A percentile compares a stretch with the other conserved stretches of the same genome.
Conservation (phyloP, 2,329 filamentous ascomycete genomes). For the Stachybotrys chlorohalonatus region DNA sequence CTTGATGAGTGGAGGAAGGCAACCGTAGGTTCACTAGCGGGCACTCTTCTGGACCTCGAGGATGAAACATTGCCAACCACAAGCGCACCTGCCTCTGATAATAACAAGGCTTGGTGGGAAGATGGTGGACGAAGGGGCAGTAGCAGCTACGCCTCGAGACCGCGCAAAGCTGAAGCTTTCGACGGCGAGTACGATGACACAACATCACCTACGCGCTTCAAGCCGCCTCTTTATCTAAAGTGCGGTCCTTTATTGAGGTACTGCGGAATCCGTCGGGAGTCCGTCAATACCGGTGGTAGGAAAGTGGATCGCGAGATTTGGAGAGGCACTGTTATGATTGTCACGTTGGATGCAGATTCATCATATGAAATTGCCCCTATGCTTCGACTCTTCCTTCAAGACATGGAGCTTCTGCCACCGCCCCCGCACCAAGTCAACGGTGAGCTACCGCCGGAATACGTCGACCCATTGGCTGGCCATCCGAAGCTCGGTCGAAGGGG, state of each 20-base stretch:
- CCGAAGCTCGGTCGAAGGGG: constrained; percentile 79
- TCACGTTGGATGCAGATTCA: constrained; percentile 77
- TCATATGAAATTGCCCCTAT: constrained; percentile 72
- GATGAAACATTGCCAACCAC: constrained; percentile 20
- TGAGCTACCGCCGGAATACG: constrained; percentile 68
- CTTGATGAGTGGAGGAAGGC: constrained; percentile 68
- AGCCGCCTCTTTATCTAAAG: constrained; percentile 74
- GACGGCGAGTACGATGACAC: constrained; percentile 60
- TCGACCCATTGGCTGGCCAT: constrained; percentile 83
- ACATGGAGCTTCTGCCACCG: constrained; percentile 71
- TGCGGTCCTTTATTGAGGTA: constrained; percentile 88
- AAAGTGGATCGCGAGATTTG: constrained; percentile 64
- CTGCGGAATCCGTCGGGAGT: constrained; percentile 68
- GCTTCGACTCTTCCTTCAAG: constrained; percentile 77
- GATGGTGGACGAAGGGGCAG: constrained; percentile 36
- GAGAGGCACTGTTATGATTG: constrained; percentile 92
- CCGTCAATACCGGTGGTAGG: constrained; percentile 23
- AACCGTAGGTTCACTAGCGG: constrained; percentile 50
- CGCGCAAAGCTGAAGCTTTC: constrained; percentile 53
- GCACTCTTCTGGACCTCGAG: constrained; percentile 51
- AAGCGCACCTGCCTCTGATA: constrained; percentile 24
- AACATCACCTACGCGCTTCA: constrained; percentile 62
- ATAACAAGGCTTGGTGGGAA: constrained; percentile 71
- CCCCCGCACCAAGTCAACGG: constrained; percentile 60
- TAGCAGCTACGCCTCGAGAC: constrained; percentile 35